Conservation (phyloP, 805 yeast species). For the Yamadazyma tumulicola region DNA sequence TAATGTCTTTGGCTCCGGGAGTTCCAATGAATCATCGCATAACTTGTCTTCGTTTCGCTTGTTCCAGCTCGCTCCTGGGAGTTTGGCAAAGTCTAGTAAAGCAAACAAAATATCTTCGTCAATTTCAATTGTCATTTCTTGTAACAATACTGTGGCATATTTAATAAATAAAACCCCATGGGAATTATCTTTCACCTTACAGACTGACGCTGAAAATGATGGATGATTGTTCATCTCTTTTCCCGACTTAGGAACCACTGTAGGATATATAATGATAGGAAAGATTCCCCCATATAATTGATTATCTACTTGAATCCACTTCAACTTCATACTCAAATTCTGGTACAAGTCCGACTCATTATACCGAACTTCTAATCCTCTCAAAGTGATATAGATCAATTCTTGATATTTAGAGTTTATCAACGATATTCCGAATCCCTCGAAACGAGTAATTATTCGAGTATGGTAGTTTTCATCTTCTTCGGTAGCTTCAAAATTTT, state of each 20-base stretch:
- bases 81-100: slow-evolving; percentile 69
- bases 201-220: slow-evolving; percentile 78
- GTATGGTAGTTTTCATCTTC: slow-evolving; percentile 52
- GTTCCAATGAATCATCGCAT: slow-evolving; percentile 57
- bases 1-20: slow-evolving; percentile 67
- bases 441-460: slow-evolving; percentile 59
- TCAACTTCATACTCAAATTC: slow-evolving; percentile 71
- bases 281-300: slow-evolving; percentile 83
- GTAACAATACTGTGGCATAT: slow-evolving; percentile 84
- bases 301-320: slow-evolving; percentile 95
- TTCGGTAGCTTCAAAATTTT: slow-evolving; percentile 53
- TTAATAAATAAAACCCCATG: slow-evolving; percentile 90
- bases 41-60: slow-evolving; percentile 40
- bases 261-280: slow-evolving; percentile 88
- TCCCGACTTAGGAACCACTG: slow-evolving; percentile 79
- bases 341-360: slow-evolving; percentile 84
- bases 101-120: slow-evolving; percentile 93
- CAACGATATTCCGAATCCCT: slow-evolving; percentile 85
- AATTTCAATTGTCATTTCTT: slow-evolving; percentile 86
- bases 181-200: slow-evolving; percentile 80
- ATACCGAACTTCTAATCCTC: slow-evolving; percentile 78
- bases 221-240: slow-evolving; percentile 88
- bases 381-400: slow-evolving; percentile 73
- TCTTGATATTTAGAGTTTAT: slow-evolving; percentile 72
- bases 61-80: slow-evolving; percentile 83